Conservation (phyloP, 192 early-diverging fungal species). For the Lobosporangium transversale region DNA sequence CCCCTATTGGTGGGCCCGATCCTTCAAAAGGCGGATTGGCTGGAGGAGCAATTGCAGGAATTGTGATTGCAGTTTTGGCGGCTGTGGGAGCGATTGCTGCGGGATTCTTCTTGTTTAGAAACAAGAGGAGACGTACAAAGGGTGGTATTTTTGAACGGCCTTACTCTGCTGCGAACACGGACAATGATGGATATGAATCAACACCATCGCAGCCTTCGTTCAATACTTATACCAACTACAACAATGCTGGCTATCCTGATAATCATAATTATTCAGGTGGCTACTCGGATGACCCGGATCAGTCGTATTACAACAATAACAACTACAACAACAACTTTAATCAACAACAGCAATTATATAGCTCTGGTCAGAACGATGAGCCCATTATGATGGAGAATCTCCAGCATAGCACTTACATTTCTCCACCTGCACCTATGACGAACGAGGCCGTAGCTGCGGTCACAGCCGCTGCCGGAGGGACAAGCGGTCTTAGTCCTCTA, state of each 20-base stretch:
- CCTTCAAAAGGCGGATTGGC: background rate
- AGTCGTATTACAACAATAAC: slow-evolving; percentile 8
- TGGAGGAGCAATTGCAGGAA: slow-evolving; percentile 25
- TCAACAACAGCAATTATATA: slow-evolving; percentile 20
- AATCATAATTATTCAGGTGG: background rate
- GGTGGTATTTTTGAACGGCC: slow-evolving; percentile 35
- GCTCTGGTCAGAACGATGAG: slow-evolving; percentile 38
- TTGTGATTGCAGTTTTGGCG: slow-evolving; percentile 19
- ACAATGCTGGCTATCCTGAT: slow-evolving; percentile 27
- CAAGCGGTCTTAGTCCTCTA: no score
- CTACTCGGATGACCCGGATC: slow-evolving; percentile 3
- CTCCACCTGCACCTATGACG: slow-evolving; percentile 41
- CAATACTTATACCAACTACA: slow-evolving; percentile 33
- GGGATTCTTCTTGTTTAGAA: slow-evolving; percentile 16
- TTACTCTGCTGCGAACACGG: slow-evolving; percentile 20
- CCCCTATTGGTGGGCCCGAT: slow-evolving; percentile 11
- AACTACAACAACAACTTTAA: background rate
- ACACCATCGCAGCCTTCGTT: slow-evolving; percentile 16
- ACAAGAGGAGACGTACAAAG: slow-evolving; percentile 22
- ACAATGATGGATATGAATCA: slow-evolving; percentile 5
- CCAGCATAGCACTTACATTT: slow-evolving; percentile 33
- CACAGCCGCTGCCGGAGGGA: background rate
- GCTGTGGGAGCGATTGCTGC: slow-evolving; percentile 1
- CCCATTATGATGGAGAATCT: slow-evolving; percentile 36
- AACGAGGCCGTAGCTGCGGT: slow-evolving; percentile 33